Base-by-base conservation (phyloP, 306 rosid species). In the Macrotyloma uniflorum region DNA sequence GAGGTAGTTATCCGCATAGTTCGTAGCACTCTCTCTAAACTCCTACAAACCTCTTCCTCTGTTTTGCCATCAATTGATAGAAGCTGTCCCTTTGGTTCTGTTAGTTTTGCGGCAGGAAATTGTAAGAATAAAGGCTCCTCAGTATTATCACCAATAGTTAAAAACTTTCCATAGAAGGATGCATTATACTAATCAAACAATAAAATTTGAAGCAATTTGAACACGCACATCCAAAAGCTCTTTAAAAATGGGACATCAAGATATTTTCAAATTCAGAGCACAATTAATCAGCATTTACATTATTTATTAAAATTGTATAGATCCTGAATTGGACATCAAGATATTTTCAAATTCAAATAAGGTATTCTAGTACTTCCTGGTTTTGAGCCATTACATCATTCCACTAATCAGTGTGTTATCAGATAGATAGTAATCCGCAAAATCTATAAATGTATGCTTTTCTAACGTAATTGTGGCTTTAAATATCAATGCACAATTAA, bases 41-140 rank as follows among this genome's bases (percentile, higher is more conserved):
- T 93, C 86, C 90, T 88, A 66, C 74, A 85, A 40, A 95, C 94
- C 81, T 95, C 99, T 38, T 91, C 98, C 77, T 87, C 92, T 50
- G 97, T 91, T 84, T 93, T 95, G 4, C 99, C 99, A 83, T 95
- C 94, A 85, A 95, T 91, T 84, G 87, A 84, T 53, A 95, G 83
- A 86, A 95, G 97, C 87, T 93, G 98, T 35, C 99, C 99, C 87
- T 91, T 95, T 42, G 99, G 99, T 89, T 93, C 98, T 95, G 83
- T 57, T 78, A 84, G 77, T 75, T 66, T 19, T 20, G 26, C 14
- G 69, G 72, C 19, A 61, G 63, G 46, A 36, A 53, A 76, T 82
- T 35, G 68, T 51, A 43, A 79, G 42, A 57, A 58, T 22, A 59
- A 76, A 67, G 38, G 49, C 22, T 75, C 18, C 28, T 19, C 71